Conservation (phyloP, 768 basidiomycete genomes). For the Clavaria fumosa region DNA sequence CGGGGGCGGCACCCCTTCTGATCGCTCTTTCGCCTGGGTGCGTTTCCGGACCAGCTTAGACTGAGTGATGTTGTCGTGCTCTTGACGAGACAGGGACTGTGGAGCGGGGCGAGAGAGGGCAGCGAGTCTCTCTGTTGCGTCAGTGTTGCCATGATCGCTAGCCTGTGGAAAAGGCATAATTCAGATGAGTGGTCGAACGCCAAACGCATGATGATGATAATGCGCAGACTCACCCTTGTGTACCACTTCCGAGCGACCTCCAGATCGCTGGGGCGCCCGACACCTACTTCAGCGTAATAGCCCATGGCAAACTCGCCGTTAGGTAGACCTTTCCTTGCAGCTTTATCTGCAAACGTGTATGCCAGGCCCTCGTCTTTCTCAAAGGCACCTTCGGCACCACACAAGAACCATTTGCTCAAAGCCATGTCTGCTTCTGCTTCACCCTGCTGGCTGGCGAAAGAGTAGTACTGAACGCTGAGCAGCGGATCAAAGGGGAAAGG, state of each 20-base stretch:
- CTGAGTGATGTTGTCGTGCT: slow-evolving; percentile 72
- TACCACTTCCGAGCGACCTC: slow-evolving; percentile 70
- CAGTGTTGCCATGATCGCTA: slow-evolving; percentile 58
- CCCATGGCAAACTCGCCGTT: slow-evolving; percentile 93
- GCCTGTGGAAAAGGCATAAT: slow-evolving; percentile 35
- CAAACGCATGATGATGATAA: background rate
- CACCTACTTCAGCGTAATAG: slow-evolving; percentile 87
- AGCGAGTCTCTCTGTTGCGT: slow-evolving; percentile 58
- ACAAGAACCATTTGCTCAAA: slow-evolving; percentile 92
- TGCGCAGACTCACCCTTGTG: slow-evolving; percentile 20
- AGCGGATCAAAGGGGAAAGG: slow-evolving; percentile 82
- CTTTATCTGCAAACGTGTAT: slow-evolving; percentile 81
- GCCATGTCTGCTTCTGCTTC: slow-evolving; percentile 96
- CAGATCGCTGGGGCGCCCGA: slow-evolving; percentile 55
- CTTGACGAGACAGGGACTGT: slow-evolving; percentile 52
- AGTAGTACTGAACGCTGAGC: slow-evolving; percentile 83
- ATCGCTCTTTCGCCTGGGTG: slow-evolving; percentile 51
- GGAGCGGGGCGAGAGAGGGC: slow-evolving; percentile 52
- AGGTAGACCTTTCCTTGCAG: slow-evolving; percentile 54
- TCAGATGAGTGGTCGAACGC: background rate
- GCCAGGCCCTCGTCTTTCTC: slow-evolving; percentile 82
- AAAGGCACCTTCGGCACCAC: slow-evolving; percentile 51
- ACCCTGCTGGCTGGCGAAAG: slow-evolving; percentile 65
- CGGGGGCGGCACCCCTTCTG: slow-evolving; percentile 17
- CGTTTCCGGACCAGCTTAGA: slow-evolving; percentile 68